These are phyloP conservation scores for Phaffomyces thermotolerans DNA, from an alignment of 805 yeast species.

Conservation along the genomic window DNA sequence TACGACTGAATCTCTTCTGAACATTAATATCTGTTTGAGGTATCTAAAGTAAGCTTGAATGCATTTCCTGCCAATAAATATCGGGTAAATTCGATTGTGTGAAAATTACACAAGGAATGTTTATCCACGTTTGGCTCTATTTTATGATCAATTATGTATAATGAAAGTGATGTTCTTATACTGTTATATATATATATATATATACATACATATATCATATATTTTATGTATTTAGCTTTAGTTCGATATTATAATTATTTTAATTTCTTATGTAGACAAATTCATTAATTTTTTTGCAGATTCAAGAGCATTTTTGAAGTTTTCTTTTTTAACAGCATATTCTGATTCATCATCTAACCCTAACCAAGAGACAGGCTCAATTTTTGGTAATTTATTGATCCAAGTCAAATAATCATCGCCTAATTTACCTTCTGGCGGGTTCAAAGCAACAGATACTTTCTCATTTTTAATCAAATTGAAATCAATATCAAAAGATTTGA, in stretches of 20 bases:
- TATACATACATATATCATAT: no score
- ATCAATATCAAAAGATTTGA: constrained; percentile 31
- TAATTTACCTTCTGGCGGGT: constrained; percentile 42
- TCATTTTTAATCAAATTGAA: constrained; percentile 35
- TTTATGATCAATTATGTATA: no score
- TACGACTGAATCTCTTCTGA: constrained; percentile 1
- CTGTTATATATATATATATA: no score
- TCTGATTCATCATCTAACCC: constrained; percentile 41
- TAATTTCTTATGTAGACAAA: not conserved
- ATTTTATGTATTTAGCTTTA: no score
- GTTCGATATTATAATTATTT: no score
- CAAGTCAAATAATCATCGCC: constrained; percentile 35
- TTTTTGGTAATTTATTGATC: constrained; percentile 47
- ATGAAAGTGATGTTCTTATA: no score
- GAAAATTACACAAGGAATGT: no score
- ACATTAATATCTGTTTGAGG: not conserved
- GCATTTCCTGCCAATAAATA: not conserved
- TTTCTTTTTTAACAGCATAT: constrained; percentile 19
- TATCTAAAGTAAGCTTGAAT: no score
- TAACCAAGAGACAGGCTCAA: constrained; percentile 46
- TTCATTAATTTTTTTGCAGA: not conserved
- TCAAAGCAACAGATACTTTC: constrained; percentile 9
- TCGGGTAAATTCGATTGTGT: not conserved
- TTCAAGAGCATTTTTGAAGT: constrained; percentile 3
- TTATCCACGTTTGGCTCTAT: no score